Evolutionary conservation across 805 yeast genomes (phyloP).

Genomic region (Saccharomycopsis microspora): DNA sequence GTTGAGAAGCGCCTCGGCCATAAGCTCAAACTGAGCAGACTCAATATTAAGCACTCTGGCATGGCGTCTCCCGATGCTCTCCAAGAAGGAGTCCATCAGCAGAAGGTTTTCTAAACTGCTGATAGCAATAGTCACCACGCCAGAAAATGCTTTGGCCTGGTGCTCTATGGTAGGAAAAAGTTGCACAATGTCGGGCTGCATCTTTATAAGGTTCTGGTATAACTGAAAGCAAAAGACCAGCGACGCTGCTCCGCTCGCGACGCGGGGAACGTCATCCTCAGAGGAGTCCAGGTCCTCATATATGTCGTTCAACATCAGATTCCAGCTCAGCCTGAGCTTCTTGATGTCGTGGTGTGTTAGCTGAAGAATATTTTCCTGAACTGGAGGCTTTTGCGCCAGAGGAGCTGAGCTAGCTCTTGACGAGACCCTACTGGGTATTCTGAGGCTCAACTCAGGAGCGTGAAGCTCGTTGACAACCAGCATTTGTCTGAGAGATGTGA

Average conservation of each 20-base stretch:
- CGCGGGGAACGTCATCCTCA: not conserved
- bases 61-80: constrained; percentile 44
- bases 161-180: constrained; percentile 47
- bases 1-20: constrained; percentile 50
- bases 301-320: constrained; percentile 27
- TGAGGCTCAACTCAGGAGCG: too few relatives aligned
- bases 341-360: constrained; percentile 22
- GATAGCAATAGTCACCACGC: constrained; percentile 45
- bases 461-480: too few relatives aligned
- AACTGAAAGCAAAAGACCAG: constrained; percentile 47
- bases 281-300: not conserved
- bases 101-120: constrained; percentile 40
- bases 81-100: constrained; percentile 37
- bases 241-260: constrained; percentile 16
- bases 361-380: not conserved
- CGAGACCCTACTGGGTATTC: too few relatives aligned
- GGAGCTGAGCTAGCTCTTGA: too few relatives aligned
- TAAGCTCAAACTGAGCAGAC: constrained; percentile 39
- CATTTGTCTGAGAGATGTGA: too few relatives aligned
- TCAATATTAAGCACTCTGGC: constrained; percentile 47
- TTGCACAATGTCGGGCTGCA: constrained; percentile 36
- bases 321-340: constrained; percentile 27
- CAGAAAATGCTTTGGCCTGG: constrained; percentile 55
- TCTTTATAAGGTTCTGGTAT: constrained; percentile 39
- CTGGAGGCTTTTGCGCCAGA: not conserved